Percentiles rank a stretch among this genome's conserved stretches.
phyloP scores from a whole-genome alignment of 306 rosid genomes.

The Cicer pinnatifidum region DNA sequence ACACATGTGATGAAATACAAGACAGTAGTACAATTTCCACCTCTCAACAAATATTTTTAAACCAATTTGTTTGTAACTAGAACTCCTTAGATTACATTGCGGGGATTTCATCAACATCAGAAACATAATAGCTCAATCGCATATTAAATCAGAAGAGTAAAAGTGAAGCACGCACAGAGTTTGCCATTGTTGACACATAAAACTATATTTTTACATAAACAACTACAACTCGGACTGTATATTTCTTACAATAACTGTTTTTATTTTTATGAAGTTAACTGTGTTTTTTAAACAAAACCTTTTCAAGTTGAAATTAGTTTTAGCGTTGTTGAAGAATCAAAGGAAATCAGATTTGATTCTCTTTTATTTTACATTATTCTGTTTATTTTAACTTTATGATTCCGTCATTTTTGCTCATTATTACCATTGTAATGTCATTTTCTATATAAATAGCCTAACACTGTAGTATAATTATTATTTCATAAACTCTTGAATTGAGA shows the following conservation, averaged over 20 bases:
- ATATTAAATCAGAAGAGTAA: slow-evolving; percentile 5
- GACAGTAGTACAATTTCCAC: slow-evolving; percentile 13
- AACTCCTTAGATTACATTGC: background rate
- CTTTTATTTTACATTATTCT: no score
- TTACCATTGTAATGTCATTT: no score
- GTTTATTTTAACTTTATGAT: no score
- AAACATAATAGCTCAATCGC: slow-evolving; percentile 10
- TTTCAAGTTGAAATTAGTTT: background rate
- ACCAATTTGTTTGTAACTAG: background rate
- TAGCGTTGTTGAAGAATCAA: no score
- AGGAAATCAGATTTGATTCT: no score
- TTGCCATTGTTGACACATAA: background rate
- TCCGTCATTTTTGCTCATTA: no score
- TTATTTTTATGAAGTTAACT: background rate
- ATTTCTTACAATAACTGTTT: background rate
- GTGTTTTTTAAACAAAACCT: background rate
- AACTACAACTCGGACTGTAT: background rate
- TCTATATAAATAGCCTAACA: no score
- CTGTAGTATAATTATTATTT: background rate
- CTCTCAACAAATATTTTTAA: background rate
- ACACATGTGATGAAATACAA: background rate
- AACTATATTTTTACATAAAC: slow-evolving; percentile 3
- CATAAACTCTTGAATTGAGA: background rate
- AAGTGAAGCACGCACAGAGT: background rate
- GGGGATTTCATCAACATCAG: slow-evolving; percentile 15